A percentile compares a stretch with the other conserved stretches of the same genome.
Evolutionary conservation across 2,329 filamentous ascomycete species (phyloP).

Genomic region (Rhexocercosporidium sp.): DNA sequence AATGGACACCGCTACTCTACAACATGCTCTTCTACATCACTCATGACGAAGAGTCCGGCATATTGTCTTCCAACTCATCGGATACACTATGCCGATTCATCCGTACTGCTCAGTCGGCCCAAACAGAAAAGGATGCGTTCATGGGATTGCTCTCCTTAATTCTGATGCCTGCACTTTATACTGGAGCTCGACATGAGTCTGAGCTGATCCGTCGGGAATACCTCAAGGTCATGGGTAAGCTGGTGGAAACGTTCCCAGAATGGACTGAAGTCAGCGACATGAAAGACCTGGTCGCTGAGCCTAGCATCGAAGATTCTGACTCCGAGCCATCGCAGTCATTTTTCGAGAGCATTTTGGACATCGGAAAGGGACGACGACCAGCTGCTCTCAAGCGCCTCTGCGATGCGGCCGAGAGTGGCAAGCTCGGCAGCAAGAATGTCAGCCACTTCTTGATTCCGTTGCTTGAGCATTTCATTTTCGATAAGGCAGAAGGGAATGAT

Average conservation of each 20-base stretch:
- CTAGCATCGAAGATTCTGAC: constrained; percentile 47
- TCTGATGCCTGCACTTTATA: constrained; percentile 77
- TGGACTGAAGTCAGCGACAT: constrained; percentile 79
- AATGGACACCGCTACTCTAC: constrained; percentile 88
- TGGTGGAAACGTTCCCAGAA: constrained; percentile 72
- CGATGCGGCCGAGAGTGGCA: constrained; percentile 65
- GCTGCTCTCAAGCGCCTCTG: constrained; percentile 82
- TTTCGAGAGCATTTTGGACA: constrained; percentile 91
- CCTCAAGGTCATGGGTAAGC: constrained; percentile 76
- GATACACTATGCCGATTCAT: constrained; percentile 81
- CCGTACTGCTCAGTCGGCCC: constrained; percentile 59
- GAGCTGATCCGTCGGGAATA: constrained; percentile 87
- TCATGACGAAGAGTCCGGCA: constrained; percentile 85
- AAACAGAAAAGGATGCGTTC: constrained; percentile 54
- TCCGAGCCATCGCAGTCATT: constrained; percentile 70
- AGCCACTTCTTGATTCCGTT: constrained; percentile 88
- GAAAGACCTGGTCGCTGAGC: constrained; percentile 65
- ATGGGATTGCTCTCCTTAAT: constrained; percentile 64
- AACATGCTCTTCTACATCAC: constrained; percentile 89
- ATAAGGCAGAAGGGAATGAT: constrained; percentile 72
- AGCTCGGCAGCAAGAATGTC: constrained; percentile 77
- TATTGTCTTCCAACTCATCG: constrained; percentile 79
- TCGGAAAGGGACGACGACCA: constrained; percentile 84
- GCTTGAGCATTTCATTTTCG: constrained; percentile 92
- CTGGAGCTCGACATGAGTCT: constrained; percentile 76